Evolutionary conservation across 2,329 filamentous ascomycete genomes (phyloP), one percentile per base, ranked within the genome.

Genomic region (Aureobasidium sp.): DNA sequence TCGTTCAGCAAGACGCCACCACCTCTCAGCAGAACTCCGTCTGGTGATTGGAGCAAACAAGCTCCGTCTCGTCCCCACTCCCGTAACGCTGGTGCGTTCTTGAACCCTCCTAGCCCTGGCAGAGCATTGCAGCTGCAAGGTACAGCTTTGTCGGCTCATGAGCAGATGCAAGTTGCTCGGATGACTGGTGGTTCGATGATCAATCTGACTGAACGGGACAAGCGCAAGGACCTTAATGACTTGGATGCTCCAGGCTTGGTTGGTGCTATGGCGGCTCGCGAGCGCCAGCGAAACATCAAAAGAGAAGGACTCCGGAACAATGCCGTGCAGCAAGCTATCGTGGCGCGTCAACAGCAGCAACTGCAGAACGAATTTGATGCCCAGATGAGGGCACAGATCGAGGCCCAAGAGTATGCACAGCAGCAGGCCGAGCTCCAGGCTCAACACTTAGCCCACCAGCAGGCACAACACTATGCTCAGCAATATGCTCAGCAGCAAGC

Each of bases 141-240:
- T 9, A 75, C 78, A 0, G 83, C 87, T 62, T 79, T 96, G n/a
- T 91, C 89, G 22, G 91, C 91, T 20, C 85, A 88, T 17, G 91
- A 96, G 73, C 91, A 95, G 72, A 90, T 95, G 74, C 88, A 95
- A 67, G 83, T 96, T n/a, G 89, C 91, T 11, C 85, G 89, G 41
- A 81, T 90, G 67, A 96, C 91, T 0, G 89, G 89, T 0, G 86
- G 85, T 0, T 89, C 91, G 0, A 78, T 96, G 55, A 83, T 95
- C 68, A 85, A 83, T 63, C 78, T 95, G 71, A 82, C 82, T 5
- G 74, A 71, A 41, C 82, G 82, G 55, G 79, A 80, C 56, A 58
- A 64, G 39, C 49, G 45, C 12, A 68, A 67, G 42, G 64, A 69
- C 39, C 47, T 64, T 27, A 63, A 69, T 6, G 82, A 81, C 64